Percentiles rank a stretch among this genome's conserved stretches.
Conservation (phyloP, 495 filamentous ascomycete species). For the Articulospora tetracladia region DNA sequence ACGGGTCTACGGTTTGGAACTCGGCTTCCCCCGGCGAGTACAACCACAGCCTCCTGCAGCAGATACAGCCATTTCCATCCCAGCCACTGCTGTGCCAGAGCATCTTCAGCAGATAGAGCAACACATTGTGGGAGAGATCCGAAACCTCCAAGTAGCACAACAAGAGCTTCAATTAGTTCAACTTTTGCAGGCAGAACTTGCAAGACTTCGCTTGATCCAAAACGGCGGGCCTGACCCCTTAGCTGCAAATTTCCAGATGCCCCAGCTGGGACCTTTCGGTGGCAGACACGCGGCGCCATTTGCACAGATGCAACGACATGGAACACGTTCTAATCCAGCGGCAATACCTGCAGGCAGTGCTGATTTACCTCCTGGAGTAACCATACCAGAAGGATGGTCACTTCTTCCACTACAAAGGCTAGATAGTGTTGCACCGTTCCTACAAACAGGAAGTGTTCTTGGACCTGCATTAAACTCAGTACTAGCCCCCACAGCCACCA, state of each 20-base stretch:
- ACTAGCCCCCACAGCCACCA: constrained; percentile 23
- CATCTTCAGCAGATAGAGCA: constrained; percentile 63
- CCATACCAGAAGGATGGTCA: constrained; percentile 73
- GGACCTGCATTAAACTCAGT: constrained; percentile 17
- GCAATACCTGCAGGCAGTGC: constrained; percentile 61
- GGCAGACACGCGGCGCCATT: constrained; percentile 15
- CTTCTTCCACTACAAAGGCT: constrained; percentile 63
- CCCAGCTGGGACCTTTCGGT: constrained; percentile 24
- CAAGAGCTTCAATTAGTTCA: constrained; percentile 54
- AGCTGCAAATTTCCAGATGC: constrained; percentile 33
- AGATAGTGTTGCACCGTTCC: constrained; percentile 30
- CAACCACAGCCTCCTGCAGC: constrained; percentile 6
- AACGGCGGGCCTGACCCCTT: constrained; percentile 11
- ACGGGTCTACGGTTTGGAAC: constrained; percentile 24
- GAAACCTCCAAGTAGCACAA: constrained; percentile 45
- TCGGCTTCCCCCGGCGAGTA: constrained; percentile 23
- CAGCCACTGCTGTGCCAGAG: constrained; percentile 36
- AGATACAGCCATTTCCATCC: not conserved
- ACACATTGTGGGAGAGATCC: constrained; percentile 62
- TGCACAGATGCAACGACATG: constrained; percentile 35
- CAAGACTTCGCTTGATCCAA: constrained; percentile 48
- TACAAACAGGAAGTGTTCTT: constrained; percentile 2
- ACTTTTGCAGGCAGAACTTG: constrained; percentile 59
- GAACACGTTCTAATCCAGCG: constrained; percentile 32
- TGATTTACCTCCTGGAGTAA: constrained; percentile 68